Evolutionary conservation across 1,284 basidiomycete genomes (phyloP).

Genomic region (Cryptococcus maquisensis): DNA sequence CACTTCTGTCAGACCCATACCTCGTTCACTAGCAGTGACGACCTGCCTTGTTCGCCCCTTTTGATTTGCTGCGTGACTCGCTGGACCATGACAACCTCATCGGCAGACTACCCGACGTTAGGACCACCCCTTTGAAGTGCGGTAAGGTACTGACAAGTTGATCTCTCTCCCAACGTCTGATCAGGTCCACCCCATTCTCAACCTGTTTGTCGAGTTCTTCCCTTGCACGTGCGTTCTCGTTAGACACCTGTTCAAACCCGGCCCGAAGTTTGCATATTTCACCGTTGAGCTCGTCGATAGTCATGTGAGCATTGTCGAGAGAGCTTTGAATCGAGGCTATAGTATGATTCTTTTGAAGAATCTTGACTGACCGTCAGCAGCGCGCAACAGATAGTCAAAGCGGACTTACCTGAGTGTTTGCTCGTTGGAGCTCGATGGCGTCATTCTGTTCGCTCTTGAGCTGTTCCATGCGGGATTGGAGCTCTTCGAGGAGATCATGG

Average conservation of each 20-base stretch:
- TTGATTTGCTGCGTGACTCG: background rate
- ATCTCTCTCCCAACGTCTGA: background rate
- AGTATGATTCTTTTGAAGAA: background rate
- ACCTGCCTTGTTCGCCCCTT: background rate
- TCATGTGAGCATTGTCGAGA: background rate
- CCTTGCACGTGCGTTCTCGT: background rate
- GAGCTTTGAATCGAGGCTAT: background rate
- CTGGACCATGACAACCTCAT: background rate
- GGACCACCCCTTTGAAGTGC: background rate
- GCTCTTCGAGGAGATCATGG: background rate
- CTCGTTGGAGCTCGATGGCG: background rate
- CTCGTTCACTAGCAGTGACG: background rate
- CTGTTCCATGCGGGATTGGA: background rate
- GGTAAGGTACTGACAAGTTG: background rate
- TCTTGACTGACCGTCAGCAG: background rate
- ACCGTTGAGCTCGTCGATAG: background rate
- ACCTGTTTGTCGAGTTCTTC: background rate
- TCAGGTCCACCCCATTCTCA: background rate
- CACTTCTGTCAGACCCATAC: background rate
- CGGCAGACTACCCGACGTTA: background rate
- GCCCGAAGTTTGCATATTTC: background rate
- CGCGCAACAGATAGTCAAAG: too few species aligned
- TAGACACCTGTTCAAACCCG: background rate
- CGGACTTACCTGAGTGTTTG: background rate
- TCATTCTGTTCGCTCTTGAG: background rate